Base-by-base conservation (phyloP, 2,329 filamentous ascomycete genomes). In the Arthrobotrys pseudoclavata region DNA sequence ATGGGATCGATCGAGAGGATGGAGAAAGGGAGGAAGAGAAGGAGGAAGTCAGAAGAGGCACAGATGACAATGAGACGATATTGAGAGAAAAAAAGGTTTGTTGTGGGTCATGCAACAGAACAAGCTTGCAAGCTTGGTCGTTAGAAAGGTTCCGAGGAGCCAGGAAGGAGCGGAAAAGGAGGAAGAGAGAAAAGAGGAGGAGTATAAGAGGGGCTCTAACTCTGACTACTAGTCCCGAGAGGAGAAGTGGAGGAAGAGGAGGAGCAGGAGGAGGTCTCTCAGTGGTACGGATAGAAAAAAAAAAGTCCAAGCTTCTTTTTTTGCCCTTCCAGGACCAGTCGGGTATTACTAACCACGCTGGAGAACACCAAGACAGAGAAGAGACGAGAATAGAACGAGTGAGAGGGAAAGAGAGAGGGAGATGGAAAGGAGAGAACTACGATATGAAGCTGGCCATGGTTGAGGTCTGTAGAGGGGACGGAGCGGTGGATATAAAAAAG, bases 251-350 rank as follows among this genome's bases (percentile, higher is more conserved):
- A 40, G 7, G 31, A 40, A 40, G 13, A 40, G 37, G 9, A 47
- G 26, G 50, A 48, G 22, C 20, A 47, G 20, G 69, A 55, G 60
- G 22, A 52, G 22, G 62, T 26, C 37, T 57, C 31, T 57, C 52
- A 69, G 71, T 63, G 71, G 71, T 60, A 64, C 67, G 60, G 66
- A 18, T 18, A 22, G 60, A n/a, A 53, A 69, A 68, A 74, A 66
- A 66, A 69, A 60, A 34, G 37, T 70, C 67, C 68, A 77, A 62
- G 52, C 61, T 71, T 71, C 70, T 77, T 71, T 71, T 57, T 69
- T 69, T 47, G 10, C 22, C 45, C 53, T 31, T 48, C 53, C 50
- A 34, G 57, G 52, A 52, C 52, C 31, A 61, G 68, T 71, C 57
- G 57, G 68, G 68, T 72, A 66, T 60, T 57, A 40, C 60, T 31